Evolutionary conservation across 2,329 filamentous ascomycete genomes (phyloP), one percentile per base, ranked within the genome.

Genomic region (Alternaria arbusti): DNA sequence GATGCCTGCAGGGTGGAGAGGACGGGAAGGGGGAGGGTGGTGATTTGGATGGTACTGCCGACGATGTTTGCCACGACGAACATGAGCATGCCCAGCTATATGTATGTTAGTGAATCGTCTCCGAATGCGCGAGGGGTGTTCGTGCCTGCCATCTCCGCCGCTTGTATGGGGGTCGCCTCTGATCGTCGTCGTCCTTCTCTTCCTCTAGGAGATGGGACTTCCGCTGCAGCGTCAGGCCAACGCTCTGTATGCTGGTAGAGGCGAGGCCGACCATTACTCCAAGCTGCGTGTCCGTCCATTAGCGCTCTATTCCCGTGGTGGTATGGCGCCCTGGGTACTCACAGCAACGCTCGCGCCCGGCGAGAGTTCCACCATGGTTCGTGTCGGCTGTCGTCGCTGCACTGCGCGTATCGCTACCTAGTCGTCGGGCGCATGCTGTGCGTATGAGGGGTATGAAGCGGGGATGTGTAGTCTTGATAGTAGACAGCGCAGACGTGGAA

Each of bases 181-280:
- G 84, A 81, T 96, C 89, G 79, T 93, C 90, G 28, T 86, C 84
- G 55, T 89, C 88, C 81, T 97, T 97, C 83, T 96, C 93, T 83
- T 99, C 96, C 84, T 99, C 96, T 77, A 98, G 89, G 71, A 99
- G 91, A 83, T 99, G 96, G 68, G 96, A 98, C 82, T 99, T 98
- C 79, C 96, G 93, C 83, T 99, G 96, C 25, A 99, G 87, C 30
- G 96, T 99, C 69, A 99, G 87, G 70, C 96, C 96, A 74, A 99
- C 86, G 79, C 94, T 97, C 81, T 99, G 96, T 23, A 98, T 88
- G 79, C 94, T 96, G 64, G 96, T 97, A 62, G 95, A 98, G 72
- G 97, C 80, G 69, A 99, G 87, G 73, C 96, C 96, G 78, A 97
- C 95, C 68, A 97, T 82, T 78, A 99, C 94, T 76, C 96, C 96